A percentile compares a stretch with the other conserved stretches of the same genome.
Conservation (phyloP, 352 stramenopile genomes). For the Globisporangium abappressorium region DNA sequence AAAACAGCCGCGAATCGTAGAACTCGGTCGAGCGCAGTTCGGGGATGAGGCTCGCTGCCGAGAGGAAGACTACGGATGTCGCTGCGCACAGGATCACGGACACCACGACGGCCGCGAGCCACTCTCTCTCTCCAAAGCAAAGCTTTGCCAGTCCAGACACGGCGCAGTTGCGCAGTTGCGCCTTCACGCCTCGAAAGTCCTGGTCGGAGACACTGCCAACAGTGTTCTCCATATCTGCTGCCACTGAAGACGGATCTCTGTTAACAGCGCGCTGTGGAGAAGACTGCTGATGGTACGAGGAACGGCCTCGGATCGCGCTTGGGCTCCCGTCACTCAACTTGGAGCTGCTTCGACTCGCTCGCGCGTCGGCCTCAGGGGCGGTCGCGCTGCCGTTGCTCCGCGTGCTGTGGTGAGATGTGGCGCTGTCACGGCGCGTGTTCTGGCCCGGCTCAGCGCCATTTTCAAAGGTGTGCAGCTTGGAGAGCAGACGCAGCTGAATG, state of each 20-base stretch:
- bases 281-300: background rate
- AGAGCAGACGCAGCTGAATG: conserved; percentile 53
- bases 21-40: conserved; percentile 45
- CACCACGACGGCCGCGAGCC: conserved; percentile 39
- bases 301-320: conserved; percentile 1
- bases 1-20: conserved; percentile 48
- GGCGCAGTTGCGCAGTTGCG: conserved; percentile 24
- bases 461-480: conserved; percentile 29
- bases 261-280: background rate
- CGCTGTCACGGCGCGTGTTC: conserved; percentile 15
- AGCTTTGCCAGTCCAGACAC: conserved; percentile 24
- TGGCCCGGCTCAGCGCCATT: background rate
- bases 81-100: conserved; percentile 29
- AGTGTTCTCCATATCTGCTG: background rate
- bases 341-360: background rate
- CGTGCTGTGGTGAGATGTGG: conserved; percentile 30
- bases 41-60: conserved; percentile 28
- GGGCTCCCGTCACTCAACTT: background rate
- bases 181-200: conserved; percentile 25
- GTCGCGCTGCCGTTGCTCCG: conserved; percentile 22
- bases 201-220: conserved; percentile 8
- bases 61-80: conserved; percentile 33
- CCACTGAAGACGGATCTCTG: background rate
- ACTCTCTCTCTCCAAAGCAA: conserved; percentile 34
- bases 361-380: conserved; percentile 1